A percentile compares a stretch with the other conserved stretches of the same genome.
These are phyloP conservation scores for Tylopilus balloui DNA, from an alignment of 768 basidiomycete species.

Conservation along the genomic window DNA sequence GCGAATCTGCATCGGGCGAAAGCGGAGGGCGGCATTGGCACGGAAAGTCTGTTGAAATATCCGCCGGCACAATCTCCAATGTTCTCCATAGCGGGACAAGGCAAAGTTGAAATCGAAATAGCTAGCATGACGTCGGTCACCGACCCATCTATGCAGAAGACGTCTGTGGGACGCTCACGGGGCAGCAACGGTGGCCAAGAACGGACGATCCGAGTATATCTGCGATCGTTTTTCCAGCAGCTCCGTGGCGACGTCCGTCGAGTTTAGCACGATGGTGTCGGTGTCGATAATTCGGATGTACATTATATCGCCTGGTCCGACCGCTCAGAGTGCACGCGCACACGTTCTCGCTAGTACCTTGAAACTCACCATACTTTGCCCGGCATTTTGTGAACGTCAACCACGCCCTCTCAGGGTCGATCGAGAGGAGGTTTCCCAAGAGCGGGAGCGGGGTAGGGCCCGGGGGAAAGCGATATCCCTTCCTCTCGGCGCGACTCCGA, in stretches of 20 bases:
- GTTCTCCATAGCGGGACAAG: background rate
- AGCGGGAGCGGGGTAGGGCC: background rate
- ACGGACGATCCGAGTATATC: background rate
- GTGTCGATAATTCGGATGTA: background rate
- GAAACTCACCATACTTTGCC: background rate
- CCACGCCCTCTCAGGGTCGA: background rate
- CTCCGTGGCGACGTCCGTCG: background rate
- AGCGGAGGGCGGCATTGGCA: background rate
- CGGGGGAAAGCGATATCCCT: background rate
- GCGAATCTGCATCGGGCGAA: background rate
- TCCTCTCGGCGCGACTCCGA: background rate
- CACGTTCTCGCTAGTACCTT: background rate
- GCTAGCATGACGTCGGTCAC: background rate
- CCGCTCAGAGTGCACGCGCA: background rate
- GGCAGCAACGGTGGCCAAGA: background rate
- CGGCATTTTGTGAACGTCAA: background rate
- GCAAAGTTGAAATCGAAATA: conserved; percentile 4
- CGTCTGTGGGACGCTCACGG: background rate
- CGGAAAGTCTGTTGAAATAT: conserved; percentile 1
- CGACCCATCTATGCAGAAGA: background rate
- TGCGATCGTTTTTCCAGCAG: background rate
- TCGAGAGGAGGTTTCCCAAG: background rate
- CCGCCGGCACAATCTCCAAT: background rate
- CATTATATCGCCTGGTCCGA: background rate
- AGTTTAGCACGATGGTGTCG: background rate